Percentiles rank a stretch among this genome's conserved stretches.
phyloP scores from a whole-genome alignment of 495 filamentous ascomycete genomes.

The Penicillium chermesinum region DNA sequence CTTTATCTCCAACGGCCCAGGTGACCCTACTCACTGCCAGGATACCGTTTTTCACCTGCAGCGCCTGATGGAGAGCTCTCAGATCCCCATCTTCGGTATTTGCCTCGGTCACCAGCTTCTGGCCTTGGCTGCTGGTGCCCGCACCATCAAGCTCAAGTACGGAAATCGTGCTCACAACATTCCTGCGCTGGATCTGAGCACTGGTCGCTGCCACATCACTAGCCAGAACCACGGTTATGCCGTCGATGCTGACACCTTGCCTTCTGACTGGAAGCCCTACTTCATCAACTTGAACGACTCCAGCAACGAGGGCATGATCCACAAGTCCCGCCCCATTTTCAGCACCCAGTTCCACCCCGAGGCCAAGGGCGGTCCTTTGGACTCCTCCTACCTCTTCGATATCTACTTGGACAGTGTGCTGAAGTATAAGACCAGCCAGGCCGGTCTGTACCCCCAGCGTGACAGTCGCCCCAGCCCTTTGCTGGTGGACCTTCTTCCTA shows the following conservation, averaged over 20 bases:
- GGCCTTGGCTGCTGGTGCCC: slow-evolving; percentile 70
- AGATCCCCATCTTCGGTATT: slow-evolving; percentile 94
- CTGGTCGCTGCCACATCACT: slow-evolving; percentile 96
- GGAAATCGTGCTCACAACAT: slow-evolving; percentile 99
- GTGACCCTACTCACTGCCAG: slow-evolving; percentile 94
- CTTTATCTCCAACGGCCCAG: slow-evolving; percentile 95
- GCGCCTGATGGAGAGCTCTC: slow-evolving; percentile 81
- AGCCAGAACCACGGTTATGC: slow-evolving; percentile 98
- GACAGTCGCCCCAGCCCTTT: slow-evolving; percentile 81
- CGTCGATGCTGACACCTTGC: slow-evolving; percentile 79
- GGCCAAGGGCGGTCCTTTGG: slow-evolving; percentile 91
- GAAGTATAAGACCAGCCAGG: slow-evolving; percentile 79
- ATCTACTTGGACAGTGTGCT: slow-evolving; percentile 86
- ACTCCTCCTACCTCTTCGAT: slow-evolving; percentile 92
- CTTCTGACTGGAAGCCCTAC: slow-evolving; percentile 89
- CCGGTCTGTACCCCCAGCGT: slow-evolving; percentile 55
- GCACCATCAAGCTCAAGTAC: slow-evolving; percentile 93
- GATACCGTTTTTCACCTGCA: slow-evolving; percentile 85
- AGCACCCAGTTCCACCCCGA: slow-evolving; percentile 98
- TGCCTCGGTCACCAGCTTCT: slow-evolving; percentile 88
- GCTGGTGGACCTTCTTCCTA: slow-evolving; percentile 82
- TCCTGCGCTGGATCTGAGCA: slow-evolving; percentile 86
- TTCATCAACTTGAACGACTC: slow-evolving; percentile 96
- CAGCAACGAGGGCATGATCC: slow-evolving; percentile 92
- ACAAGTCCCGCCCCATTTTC: slow-evolving; percentile 94